These are phyloP conservation scores for Gracilaria gracilis DNA, from an alignment of 23 red algal species.

Conservation along the genomic window DNA sequence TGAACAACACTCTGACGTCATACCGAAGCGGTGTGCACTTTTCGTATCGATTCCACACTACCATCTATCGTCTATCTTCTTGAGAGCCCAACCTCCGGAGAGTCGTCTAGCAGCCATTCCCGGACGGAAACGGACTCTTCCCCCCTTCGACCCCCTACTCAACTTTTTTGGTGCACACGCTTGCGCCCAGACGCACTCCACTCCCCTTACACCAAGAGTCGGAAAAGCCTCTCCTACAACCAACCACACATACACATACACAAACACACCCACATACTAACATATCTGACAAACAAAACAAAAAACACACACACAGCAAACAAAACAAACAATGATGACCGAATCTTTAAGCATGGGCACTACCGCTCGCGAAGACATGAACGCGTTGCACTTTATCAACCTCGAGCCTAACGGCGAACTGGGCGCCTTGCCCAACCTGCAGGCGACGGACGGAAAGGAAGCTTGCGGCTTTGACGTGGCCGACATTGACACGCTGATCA, in stretches of 20 bases:
- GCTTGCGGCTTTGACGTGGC: not conserved
- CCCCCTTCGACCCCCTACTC: not conserved
- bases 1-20: constrained; percentile 6
- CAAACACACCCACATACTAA: not conserved
- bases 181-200: not conserved
- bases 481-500: not conserved
- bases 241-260: not conserved
- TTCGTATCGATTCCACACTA: constrained; percentile 1
- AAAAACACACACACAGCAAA: not conserved
- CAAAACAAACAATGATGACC: not conserved
- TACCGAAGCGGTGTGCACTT: not conserved
- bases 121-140: not conserved
- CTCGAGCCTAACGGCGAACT: not conserved
- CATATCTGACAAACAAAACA: not conserved
- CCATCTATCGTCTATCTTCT: not conserved
- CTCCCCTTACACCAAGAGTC: not conserved
- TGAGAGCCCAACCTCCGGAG: constrained; percentile 20
- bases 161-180: not conserved
- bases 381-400: constrained; percentile 2
- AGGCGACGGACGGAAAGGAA: not conserved
- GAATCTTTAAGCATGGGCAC: not conserved
- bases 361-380: not conserved
- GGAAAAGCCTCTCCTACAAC: not conserved
- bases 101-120: not conserved
- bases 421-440: not conserved